Evolutionary conservation across 2,329 filamentous ascomycete genomes (phyloP).

Genomic region (Didymella arachidicola): DNA sequence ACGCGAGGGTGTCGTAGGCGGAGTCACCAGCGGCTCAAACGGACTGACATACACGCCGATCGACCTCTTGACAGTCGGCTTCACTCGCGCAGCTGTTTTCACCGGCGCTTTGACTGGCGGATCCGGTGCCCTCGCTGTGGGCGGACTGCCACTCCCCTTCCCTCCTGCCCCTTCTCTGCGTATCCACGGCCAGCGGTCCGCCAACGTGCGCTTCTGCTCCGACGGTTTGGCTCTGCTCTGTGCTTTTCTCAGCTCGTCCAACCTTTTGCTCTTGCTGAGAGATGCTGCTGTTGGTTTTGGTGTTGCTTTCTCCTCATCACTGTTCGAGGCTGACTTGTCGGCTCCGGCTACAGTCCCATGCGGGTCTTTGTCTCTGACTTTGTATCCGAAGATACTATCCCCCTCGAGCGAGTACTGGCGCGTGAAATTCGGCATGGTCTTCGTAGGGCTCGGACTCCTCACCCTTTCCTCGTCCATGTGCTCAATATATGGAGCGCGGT

Average conservation of each 20-base stretch:
- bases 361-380: conserved; percentile 26
- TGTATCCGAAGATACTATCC: conserved; percentile 37
- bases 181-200: conserved; percentile 40
- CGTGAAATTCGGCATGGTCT: conserved; percentile 33
- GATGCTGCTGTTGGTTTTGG: no score
- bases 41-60: not conserved
- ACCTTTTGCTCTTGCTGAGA: not conserved
- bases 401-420: conserved; percentile 31
- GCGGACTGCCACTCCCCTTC: conserved; percentile 22
- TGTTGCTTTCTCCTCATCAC: conserved; percentile 19
- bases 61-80: not conserved
- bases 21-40: conserved; percentile 21
- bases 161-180: conserved; percentile 10
- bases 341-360: conserved; percentile 24
- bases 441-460: conserved; percentile 27
- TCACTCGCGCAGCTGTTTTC: not conserved
- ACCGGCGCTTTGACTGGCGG: conserved; percentile 1
- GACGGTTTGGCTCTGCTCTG: no score
- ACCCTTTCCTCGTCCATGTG: conserved; percentile 16
- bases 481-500: conserved; percentile 12
- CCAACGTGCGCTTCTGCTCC: conserved; percentile 19
- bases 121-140: conserved; percentile 16
- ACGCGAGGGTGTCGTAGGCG: not conserved
- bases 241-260: not conserved
- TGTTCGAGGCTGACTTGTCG: conserved; percentile 10